These are phyloP conservation scores for Ilyonectria robusta DNA, from an alignment of 2,329 filamentous ascomycete species.

Conservation along the genomic window DNA sequence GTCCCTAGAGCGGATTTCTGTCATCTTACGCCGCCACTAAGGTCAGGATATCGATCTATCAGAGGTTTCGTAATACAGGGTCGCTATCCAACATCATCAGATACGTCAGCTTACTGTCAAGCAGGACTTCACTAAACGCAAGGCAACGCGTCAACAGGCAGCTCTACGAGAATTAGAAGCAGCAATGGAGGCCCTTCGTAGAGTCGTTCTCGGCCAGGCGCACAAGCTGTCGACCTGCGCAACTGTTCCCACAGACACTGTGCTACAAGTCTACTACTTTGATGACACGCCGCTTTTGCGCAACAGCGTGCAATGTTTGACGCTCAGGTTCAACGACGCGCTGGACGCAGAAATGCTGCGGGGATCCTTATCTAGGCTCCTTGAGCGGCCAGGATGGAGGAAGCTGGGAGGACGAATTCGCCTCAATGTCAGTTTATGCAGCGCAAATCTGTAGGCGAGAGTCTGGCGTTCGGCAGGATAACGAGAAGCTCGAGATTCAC, in stretches of 20 bases:
- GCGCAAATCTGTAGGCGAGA: rapidly evolving
- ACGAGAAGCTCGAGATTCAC: constrained; percentile 51
- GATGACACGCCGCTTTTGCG: constrained; percentile 28
- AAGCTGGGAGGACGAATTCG: constrained; percentile 56
- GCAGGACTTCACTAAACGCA: too few species aligned
- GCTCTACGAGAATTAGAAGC: neutral
- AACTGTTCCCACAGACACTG: constrained; percentile 23
- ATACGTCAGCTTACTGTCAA: too few species aligned
- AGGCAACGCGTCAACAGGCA: too few species aligned
- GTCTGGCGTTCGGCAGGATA: neutral
- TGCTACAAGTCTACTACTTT: constrained; percentile 28
- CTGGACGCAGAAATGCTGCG: constrained; percentile 56
- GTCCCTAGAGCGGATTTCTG: too few species aligned
- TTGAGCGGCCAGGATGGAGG: constrained; percentile 56
- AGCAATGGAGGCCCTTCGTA: constrained; percentile 13
- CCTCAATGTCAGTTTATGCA: constrained; percentile 9
- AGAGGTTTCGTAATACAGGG: too few species aligned
- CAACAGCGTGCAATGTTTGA: constrained; percentile 25
- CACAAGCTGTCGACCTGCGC: constrained; percentile 8
- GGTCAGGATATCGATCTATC: too few species aligned
- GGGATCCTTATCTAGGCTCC: constrained; percentile 7
- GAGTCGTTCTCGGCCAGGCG: constrained; percentile 23
- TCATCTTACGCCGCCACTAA: too few species aligned
- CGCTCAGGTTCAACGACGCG: constrained; percentile 23
- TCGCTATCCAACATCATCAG: too few species aligned